Base-by-base conservation (phyloP, 768 basidiomycete genomes). In the Lyophyllum shimeji region DNA sequence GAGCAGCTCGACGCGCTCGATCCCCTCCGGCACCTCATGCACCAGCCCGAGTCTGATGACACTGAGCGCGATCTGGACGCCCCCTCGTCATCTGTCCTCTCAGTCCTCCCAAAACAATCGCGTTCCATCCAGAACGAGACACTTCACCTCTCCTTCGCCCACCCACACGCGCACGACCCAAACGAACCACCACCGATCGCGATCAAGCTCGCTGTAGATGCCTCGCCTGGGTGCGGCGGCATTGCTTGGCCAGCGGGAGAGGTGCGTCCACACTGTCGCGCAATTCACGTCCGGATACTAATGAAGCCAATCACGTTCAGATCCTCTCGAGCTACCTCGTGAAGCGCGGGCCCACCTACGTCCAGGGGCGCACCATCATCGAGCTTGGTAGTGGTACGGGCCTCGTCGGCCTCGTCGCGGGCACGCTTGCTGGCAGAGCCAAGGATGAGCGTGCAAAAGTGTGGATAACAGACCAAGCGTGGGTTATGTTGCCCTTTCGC, bases 341-440 rank as follows among this genome's bases (percentile, higher is more conserved):
- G 17, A 77, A 82, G 44, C 77, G 81, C 45, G 83, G 82, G 0
- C 64, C 73, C 1, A 60, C 61, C 2, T 80, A 77, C 46, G 72
- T 95, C 25, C 57, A 71, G 24, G 79, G 79, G 46, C 84, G 79
- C 68, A 81, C 67, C 27, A 73, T 95, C 12, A 67, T 97, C 17
- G 95, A 98, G 66, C 80, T 98, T 1, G 95, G 95, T 4, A 89
- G 89, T 60, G 95, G 95, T 1, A 98, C 95, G 2, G 95, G 95
- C 17, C 78, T 98, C 21, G 93, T 96, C n/a, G 94, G 94, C 8
- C 80, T 98, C 24, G 85, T 89, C 5, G 87, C 88, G 2, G 93
- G 80, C 5, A 76, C 80, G 47, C 79, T 95, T 17, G 85, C 24
- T 7, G 24, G 20, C 2, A 79, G 77, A 3, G 74, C 11, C n/a